phyloP scores from a whole-genome alignment of 2,329 filamentous ascomycete genomes.

The Neonectria magnoliae region DNA sequence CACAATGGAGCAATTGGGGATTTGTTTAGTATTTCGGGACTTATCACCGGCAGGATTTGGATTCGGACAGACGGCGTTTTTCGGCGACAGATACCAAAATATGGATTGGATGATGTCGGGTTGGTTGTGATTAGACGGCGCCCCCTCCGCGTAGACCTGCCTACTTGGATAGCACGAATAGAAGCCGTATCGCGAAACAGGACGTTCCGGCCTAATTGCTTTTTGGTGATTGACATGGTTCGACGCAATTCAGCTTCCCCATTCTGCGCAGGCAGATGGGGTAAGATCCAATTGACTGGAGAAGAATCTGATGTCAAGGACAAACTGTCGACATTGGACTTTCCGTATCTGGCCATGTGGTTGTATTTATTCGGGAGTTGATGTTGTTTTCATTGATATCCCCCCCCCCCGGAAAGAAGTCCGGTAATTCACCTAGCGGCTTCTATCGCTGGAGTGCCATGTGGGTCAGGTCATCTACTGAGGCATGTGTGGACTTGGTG shows the following conservation, averaged over 20 bases:
- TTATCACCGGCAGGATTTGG: slow-evolving; percentile 1
- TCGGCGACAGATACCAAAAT: slow-evolving; percentile 6
- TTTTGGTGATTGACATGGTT: slow-evolving; percentile 9
- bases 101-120: background rate
- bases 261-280: background rate
- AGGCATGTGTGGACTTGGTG: background rate
- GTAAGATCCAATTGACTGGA: background rate
- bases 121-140: background rate
- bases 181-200: slow-evolving; percentile 3
- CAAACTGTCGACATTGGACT: background rate
- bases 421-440: slow-evolving; percentile 18
- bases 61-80: slow-evolving; percentile 17
- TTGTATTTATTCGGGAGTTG: background rate
- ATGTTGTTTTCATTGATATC: slow-evolving; percentile 7
- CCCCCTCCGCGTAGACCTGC: background rate
- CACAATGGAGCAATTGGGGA: slow-evolving; percentile 1
- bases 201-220: background rate
- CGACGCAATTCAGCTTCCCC: slow-evolving; percentile 5
- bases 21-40: slow-evolving; percentile 5
- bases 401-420: slow-evolving; percentile 24
- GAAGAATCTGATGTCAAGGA: background rate
- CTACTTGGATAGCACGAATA: slow-evolving; percentile 16
- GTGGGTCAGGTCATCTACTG: slow-evolving; percentile 12
- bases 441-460: background rate
- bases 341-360: slow-evolving; percentile 8